Base-by-base conservation (phyloP, 2,329 filamentous ascomycete species). In the Xylaria sp. region DNA sequence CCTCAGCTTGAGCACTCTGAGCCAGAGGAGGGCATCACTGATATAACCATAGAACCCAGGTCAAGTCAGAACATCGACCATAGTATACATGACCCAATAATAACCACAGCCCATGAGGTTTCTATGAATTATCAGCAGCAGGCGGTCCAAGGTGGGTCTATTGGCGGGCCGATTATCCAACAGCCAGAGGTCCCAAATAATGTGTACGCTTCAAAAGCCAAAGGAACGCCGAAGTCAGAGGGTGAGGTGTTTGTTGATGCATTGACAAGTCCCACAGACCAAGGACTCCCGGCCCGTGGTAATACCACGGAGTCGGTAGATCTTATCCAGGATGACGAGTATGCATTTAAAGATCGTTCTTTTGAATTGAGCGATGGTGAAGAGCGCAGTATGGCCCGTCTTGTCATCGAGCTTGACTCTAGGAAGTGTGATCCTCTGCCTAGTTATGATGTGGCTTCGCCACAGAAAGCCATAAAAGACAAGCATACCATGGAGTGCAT, bases 221-320 rank as follows among this genome's bases (percentile, higher is more conserved):
- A 79, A 39, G 80, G 80, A 39, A 82, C 82, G 6, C 81, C 83
- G 1, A 84, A 78, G 59, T 84, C 83, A 1, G 82, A 80, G 23
- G 79, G 80, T 6, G 83, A 86, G n/a, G 81, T 82, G 23, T 87
- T 84, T 73, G 81, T 86, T 48, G 86, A 88, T 75, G 85, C 85
- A 13, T 80, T 79, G 52, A 83, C 80, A 41, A 87, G 83, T 64
- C 84, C 84, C 8, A 68, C 77, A 37, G 75, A 73, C 3, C 73
- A 76, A 25, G 75, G 74, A 15, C 79, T 76, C 20, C 78, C 48
- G 34, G 74, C 69, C 72, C 75, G 69, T 59, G 80, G 64, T 70
- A 71, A 66, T 32, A 51, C 15, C 2, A 25, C 51, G 13, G 69
- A 65, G 41, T 37, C 32, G 13, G 32, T 54, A 44, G 63, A 66